Conservation (phyloP, 2,329 filamentous ascomycete genomes). For the Arthrobotrys sphaeroides region DNA sequence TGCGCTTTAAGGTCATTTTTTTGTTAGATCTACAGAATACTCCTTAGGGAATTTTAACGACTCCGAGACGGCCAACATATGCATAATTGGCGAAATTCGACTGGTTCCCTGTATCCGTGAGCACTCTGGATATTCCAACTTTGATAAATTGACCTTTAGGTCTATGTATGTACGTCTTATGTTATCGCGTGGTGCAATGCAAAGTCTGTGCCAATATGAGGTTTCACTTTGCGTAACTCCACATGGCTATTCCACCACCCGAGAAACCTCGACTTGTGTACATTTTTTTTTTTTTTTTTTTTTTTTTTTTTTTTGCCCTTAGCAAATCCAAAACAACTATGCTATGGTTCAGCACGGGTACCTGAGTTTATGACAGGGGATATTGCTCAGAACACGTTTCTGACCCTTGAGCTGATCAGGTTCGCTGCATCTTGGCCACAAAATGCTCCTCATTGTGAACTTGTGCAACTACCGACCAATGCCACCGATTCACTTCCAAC, state of each 20-base stretch:
- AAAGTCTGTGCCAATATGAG: too few species aligned
- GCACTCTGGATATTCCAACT: too few species aligned
- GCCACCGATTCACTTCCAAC: neutral
- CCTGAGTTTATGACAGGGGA: slow-evolving; percentile 20
- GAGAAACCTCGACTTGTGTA: neutral
- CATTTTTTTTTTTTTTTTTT: neutral
- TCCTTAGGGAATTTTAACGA: too few species aligned
- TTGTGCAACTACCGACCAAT: neutral
- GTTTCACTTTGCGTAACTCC: slow-evolving; percentile 3
- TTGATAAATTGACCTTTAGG: too few species aligned
- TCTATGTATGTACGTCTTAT: too few species aligned
- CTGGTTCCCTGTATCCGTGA: too few species aligned
- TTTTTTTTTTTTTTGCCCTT: too few species aligned
- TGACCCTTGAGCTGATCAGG: slow-evolving; percentile 35
- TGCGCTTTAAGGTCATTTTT: too few species aligned
- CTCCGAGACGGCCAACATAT: too few species aligned
- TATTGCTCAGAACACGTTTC: neutral
- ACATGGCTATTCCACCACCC: neutral
- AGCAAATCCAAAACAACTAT: slow-evolving; percentile 17
- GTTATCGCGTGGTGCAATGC: too few species aligned
- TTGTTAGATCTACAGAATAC: too few species aligned
- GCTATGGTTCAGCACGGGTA: slow-evolving; percentile 29
- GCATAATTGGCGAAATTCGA: too few species aligned
- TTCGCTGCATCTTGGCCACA: neutral
- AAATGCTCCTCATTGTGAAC: neutral